These are phyloP conservation scores for Clavariopsis aquatica DNA, from an alignment of 495 filamentous ascomycete genomes.

Conservation along the genomic window DNA sequence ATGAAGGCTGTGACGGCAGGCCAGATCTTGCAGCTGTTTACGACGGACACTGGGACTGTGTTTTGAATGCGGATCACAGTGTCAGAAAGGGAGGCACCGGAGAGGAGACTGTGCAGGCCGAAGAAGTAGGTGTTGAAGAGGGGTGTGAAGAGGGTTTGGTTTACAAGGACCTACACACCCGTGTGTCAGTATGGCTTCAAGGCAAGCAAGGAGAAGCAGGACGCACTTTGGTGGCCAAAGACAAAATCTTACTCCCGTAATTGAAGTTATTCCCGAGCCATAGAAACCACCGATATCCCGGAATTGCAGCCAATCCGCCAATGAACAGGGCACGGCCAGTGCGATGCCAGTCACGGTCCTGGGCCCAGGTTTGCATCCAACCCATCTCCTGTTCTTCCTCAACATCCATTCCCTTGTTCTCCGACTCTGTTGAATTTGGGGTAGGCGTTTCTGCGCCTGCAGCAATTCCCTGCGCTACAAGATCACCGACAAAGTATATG, in stretches of 20 bases:
- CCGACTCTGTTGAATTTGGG: neutral
- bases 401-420: slow-evolving; percentile 16
- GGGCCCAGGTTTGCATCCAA: slow-evolving; percentile 44
- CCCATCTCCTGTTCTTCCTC: slow-evolving; percentile 14
- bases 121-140: slow-evolving; percentile 93
- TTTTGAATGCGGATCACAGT: slow-evolving; percentile 68
- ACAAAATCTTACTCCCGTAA: slow-evolving; percentile 65
- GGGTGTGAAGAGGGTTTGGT: slow-evolving; percentile 81
- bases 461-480: slow-evolving; percentile 71
- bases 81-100: slow-evolving; percentile 58
- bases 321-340: slow-evolving; percentile 73
- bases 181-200: neutral
- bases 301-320: slow-evolving; percentile 70
- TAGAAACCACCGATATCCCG: slow-evolving; percentile 82
- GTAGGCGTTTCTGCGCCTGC: slow-evolving; percentile 5
- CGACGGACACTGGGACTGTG: slow-evolving; percentile 73
- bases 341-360: slow-evolving; percentile 43
- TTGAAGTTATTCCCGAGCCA: slow-evolving; percentile 81
- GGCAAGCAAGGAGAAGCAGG: neutral
- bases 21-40: slow-evolving; percentile 87
- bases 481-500: slow-evolving; percentile 77
- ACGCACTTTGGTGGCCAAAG: slow-evolving; percentile 21
- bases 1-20: slow-evolving; percentile 84
- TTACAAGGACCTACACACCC: slow-evolving; percentile 64
- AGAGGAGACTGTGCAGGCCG: slow-evolving; percentile 71